phyloP scores from a whole-genome alignment of 805 yeast species.

The Maudiozyma turicensis region DNA sequence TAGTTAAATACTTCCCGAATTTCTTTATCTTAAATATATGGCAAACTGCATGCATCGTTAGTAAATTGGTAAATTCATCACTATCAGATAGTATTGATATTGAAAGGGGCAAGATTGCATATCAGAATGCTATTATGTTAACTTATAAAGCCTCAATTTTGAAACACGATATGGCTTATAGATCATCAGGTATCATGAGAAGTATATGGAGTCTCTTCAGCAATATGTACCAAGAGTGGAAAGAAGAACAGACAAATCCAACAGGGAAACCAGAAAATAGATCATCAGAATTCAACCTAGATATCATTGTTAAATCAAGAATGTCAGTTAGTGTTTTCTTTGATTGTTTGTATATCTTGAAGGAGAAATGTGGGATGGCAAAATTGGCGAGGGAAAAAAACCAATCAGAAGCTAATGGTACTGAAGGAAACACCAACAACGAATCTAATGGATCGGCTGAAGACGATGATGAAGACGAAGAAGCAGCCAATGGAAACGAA shows the following conservation, averaged over 20 bases:
- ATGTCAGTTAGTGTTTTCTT: conserved; percentile 91
- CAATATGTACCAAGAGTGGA: conserved; percentile 48
- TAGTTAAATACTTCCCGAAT: conserved; percentile 73
- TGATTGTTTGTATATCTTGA: conserved; percentile 74
- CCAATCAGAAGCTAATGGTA: not conserved
- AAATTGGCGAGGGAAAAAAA: conserved; percentile 36
- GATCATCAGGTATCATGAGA: conserved; percentile 89
- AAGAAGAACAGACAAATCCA: conserved; percentile 13
- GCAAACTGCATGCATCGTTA: conserved; percentile 86
- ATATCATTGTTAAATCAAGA: conserved; percentile 62
- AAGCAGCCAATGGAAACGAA: conserved; percentile 13
- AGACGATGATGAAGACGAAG: conserved; percentile 30
- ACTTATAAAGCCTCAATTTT: conserved; percentile 74
- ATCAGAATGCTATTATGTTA: conserved; percentile 54
- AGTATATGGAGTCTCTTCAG: conserved; percentile 87
- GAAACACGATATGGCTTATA: conserved; percentile 85
- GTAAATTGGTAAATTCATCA: conserved; percentile 68
- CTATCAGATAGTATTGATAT: conserved; percentile 57
- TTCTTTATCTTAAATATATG: conserved; percentile 74
- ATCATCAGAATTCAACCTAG: conserved; percentile 27
- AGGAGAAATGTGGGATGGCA: conserved; percentile 84
- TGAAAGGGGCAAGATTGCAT: conserved; percentile 60
- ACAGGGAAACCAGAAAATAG: not conserved
- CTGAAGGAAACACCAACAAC: conserved; percentile 3
- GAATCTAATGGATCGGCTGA: conserved; percentile 22